phyloP scores from a whole-genome alignment of 768 basidiomycete species.

The Coprinopsis sp. region DNA sequence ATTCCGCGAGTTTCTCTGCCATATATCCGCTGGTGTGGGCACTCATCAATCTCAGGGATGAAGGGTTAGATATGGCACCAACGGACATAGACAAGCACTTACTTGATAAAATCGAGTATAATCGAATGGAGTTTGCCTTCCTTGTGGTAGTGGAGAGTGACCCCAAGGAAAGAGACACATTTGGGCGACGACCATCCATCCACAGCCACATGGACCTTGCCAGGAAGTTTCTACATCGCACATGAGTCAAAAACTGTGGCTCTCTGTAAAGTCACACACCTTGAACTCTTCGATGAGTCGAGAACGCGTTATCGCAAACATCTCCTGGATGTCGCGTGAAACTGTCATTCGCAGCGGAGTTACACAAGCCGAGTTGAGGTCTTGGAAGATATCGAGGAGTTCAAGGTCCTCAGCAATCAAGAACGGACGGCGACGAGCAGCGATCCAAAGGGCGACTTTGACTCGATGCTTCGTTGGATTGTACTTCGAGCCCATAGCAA shows the following conservation, averaged over 20 bases:
- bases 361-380: neutral
- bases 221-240: neutral
- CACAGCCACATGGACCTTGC: neutral
- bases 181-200: constrained; percentile 2
- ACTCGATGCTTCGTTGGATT: constrained; percentile 14
- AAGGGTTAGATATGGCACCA: neutral
- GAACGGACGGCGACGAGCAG: neutral
- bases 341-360: neutral
- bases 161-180: constrained; percentile 1
- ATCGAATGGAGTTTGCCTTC: constrained; percentile 6
- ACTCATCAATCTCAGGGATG: neutral
- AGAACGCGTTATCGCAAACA: neutral
- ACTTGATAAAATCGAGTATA: constrained; percentile 18
- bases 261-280: neutral
- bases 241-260: too few relatives aligned
- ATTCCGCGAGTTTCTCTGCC: neutral
- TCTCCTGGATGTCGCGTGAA: neutral
- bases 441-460: neutral
- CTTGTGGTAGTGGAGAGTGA: neutral
- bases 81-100: constrained; percentile 4
- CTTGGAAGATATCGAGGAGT: neutral
- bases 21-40: neutral
- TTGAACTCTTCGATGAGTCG: neutral
- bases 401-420: neutral
- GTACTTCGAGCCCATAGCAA: constrained; percentile 16